A percentile compares a stretch with the other conserved stretches of the same genome.
Evolutionary conservation across 176 grass and related monocot species (phyloP).

Genomic region (Zoysia pacifica): DNA sequence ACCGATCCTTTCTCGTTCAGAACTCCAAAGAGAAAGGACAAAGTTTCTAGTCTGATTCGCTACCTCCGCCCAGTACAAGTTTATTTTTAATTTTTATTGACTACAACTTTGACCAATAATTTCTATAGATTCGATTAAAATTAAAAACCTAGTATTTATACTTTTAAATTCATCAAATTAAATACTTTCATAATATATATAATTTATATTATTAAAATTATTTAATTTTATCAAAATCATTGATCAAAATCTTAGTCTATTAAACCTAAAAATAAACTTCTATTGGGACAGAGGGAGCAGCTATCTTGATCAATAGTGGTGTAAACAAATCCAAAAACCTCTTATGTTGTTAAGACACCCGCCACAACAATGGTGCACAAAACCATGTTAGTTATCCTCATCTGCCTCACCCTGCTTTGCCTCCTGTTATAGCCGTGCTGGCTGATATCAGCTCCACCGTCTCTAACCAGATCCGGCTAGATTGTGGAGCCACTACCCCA

Average conservation of each 20-base stretch:
- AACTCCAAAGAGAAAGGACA: not conserved
- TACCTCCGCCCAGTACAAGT: no score
- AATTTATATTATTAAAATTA: no score
- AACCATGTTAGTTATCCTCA: slow-evolving; percentile 14
- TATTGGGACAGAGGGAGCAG: no score
- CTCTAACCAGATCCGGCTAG: slow-evolving; percentile 39
- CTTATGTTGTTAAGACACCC: slow-evolving; percentile 8
- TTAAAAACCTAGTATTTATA: no score
- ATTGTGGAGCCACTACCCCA: slow-evolving; percentile 45
- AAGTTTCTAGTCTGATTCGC: not conserved
- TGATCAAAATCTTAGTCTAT: no score
- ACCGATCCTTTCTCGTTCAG: not conserved
- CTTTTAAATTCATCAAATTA: no score
- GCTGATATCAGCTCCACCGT: slow-evolving; percentile 30
- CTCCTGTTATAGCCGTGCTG: not conserved
- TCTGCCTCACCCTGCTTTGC: slow-evolving; percentile 25
- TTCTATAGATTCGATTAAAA: no score
- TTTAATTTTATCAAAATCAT: no score
- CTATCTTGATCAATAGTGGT: not conserved
- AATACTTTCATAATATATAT: no score
- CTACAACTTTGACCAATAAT: no score
- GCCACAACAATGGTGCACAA: slow-evolving; percentile 9
- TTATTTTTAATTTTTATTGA: no score
- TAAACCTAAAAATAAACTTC: no score
- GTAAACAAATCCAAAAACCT: not conserved